Conservation (phyloP, 2,329 filamentous ascomycete species). For the Fusarium sp. region DNA sequence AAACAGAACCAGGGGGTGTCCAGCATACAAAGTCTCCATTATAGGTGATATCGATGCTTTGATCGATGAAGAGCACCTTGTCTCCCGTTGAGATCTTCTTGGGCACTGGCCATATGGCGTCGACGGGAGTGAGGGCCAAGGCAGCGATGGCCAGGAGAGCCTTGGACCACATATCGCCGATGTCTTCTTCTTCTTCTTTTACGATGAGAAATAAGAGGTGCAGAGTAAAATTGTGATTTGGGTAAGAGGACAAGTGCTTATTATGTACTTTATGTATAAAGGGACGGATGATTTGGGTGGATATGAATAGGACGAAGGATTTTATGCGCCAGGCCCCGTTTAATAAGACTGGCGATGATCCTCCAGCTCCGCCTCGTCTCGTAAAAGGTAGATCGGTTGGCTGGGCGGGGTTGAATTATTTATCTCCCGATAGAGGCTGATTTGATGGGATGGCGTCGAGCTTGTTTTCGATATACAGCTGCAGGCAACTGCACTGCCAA, state of each 20-base stretch:
- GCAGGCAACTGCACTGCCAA: background rate
- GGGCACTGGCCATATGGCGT: slow-evolving; percentile 69
- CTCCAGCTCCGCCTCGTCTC: slow-evolving; percentile 20
- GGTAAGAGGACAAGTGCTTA: background rate
- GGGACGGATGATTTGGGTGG: background rate
- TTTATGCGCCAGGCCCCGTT: slow-evolving; percentile 29
- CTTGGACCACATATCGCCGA: slow-evolving; percentile 42
- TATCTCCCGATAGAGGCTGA: slow-evolving; percentile 4
- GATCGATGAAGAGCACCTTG: slow-evolving; percentile 62
- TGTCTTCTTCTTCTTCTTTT: background rate
- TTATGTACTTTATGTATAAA: slow-evolving; percentile 2
- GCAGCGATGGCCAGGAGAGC: slow-evolving; percentile 52
- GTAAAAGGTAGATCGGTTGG: background rate
- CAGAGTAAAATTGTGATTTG: background rate
- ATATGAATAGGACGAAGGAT: slow-evolving; percentile 8
- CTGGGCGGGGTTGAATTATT: background rate
- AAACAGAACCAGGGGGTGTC: slow-evolving; percentile 45
- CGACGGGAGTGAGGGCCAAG: slow-evolving; percentile 52
- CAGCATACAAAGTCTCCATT: slow-evolving; percentile 66
- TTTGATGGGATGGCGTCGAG: background rate
- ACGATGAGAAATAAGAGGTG: background rate
- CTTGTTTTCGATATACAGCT: slow-evolving; percentile 17
- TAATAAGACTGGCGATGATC: slow-evolving; percentile 38
- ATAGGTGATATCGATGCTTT: slow-evolving; percentile 64
- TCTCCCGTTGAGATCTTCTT: slow-evolving; percentile 61